Base-by-base conservation (phyloP, 495 filamentous ascomycete genomes). In the Tuber aestivum region DNA sequence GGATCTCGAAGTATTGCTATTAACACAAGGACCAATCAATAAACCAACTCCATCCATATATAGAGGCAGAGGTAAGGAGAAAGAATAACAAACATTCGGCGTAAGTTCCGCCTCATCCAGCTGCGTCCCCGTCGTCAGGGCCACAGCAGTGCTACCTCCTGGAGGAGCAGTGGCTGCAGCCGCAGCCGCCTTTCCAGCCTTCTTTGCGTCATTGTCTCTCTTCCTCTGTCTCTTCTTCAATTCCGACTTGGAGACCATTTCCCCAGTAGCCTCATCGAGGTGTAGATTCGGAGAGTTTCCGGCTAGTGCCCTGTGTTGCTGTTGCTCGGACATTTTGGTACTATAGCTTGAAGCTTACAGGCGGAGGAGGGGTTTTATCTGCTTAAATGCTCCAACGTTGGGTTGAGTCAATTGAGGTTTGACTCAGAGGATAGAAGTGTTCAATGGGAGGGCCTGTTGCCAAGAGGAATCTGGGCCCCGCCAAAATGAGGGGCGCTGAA, bases 1-100 rank as follows among this genome's bases (percentile, higher is more conserved):
- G 93, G 81, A 99, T 96, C 86, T 99, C 95, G 83, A 97, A 96
- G 86, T 98, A 99, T 94, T 97, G 93, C 93, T 95, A 77, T 21
- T 12, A 23, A 61, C 23, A 27, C 23, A 61, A 61, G n/a, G 50
- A 32, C 50, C 27, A 61, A 61, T 61, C 50, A 61, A 61, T 61
- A 23, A 27, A 27, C n/a, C 9, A 35, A 40, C n/a, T 37, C 50
- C 10, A 35, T 8, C n/a, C 38, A 40, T 40, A 18, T 27, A 78
- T 20, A 79, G 50, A 14, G 32, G 21, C 0, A 2, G 20, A n/a
- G 27, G 32, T 41, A 44, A n/a, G 41, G 12, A 21, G n/a, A 40
- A 69, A 65, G 74, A 71, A 23, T 77, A 21, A 84, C 90, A 84
- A 83, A 93, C 92, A 86, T 97, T 97, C n/a, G 96, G 94, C 74